These are phyloP conservation scores for Epichloe sylvatica DNA, from an alignment of 2,329 filamentous ascomycete species.

Conservation along the genomic window DNA sequence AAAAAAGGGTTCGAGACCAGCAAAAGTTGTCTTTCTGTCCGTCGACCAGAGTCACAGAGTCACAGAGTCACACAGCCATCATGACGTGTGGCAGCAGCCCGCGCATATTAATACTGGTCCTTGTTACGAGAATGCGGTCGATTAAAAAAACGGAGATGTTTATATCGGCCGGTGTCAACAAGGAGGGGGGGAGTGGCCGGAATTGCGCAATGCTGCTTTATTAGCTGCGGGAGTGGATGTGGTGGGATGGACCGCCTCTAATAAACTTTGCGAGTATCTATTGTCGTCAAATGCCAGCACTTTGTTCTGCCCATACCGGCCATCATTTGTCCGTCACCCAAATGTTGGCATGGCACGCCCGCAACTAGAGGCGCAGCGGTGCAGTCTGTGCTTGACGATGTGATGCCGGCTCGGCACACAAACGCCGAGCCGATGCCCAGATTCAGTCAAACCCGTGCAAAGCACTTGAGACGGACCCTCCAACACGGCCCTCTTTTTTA, in stretches of 20 bases:
- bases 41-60: too few relatives aligned
- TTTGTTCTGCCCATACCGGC: not conserved
- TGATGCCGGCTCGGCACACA: not conserved
- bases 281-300: too few relatives aligned
- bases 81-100: slow-evolving; percentile 7
- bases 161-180: not conserved
- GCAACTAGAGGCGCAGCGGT: too few relatives aligned
- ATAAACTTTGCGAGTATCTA: too few relatives aligned
- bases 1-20: not conserved
- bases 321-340: not conserved
- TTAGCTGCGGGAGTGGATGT: too few relatives aligned
- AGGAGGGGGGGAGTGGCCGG: not conserved
- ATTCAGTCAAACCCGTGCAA: not conserved
- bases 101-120: not conserved
- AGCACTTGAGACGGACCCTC: not conserved
- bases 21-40: not conserved
- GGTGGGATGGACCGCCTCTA: too few relatives aligned
- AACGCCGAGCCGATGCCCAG: not conserved
- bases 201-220: not conserved
- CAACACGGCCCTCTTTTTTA: not conserved
- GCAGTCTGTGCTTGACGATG: too few relatives aligned
- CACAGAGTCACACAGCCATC: not conserved
- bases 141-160: not conserved
- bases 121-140: not conserved
- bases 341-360: too few relatives aligned